Evolutionary conservation across 257 asterid genomes (phyloP), one percentile per base, ranked within the genome.

Genomic region (Fraxinus americana): DNA sequence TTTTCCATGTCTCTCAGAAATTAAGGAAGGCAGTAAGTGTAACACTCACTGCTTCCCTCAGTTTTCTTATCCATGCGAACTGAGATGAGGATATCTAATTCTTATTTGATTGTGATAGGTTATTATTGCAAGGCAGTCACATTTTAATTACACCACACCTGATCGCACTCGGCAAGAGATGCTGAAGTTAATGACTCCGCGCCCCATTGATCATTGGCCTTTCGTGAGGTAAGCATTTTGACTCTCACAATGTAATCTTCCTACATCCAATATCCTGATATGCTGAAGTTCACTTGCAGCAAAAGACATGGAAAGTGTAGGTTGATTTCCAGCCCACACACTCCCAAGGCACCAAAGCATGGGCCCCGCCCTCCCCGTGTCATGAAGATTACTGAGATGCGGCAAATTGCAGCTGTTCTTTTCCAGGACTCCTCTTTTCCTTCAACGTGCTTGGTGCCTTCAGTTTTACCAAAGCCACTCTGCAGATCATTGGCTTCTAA

Each of bases 281-380:
- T 17, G 25, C 39, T 16, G 8, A 23, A n/a, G 73, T 48, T 36
- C 50, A 32, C 73, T 67, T 87, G 91, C 93, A 91, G 98, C 84
- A 91, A 59, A 87, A 82, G 85, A 78, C 82, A 87, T 41, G 93
- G 87, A 72, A 89, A 83, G 81, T 83, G 83, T n/a, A 13, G 78
- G 69, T 29, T 79, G 75, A 74, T 88, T 11, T 81, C 71, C 4
- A 86, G 97, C 70, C 99, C 98, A 21, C 93, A 87, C 79, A 89
- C 98, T 36, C 99, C 97, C 1, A 92, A 90, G 88, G 98, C 98
- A 73, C 99, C 99, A 9, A 92, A 76, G 86, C 99, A 93, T 39
- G 97, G 97, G 5, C 92, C 97, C 16, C 93, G 96, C 4, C 93
- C 98, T 11, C 97, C 97, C 21, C 92, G 94, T 21, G 94, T 96